Conservation (phyloP, 1,284 basidiomycete species). For the Mycosarcoma maydis region DNA sequence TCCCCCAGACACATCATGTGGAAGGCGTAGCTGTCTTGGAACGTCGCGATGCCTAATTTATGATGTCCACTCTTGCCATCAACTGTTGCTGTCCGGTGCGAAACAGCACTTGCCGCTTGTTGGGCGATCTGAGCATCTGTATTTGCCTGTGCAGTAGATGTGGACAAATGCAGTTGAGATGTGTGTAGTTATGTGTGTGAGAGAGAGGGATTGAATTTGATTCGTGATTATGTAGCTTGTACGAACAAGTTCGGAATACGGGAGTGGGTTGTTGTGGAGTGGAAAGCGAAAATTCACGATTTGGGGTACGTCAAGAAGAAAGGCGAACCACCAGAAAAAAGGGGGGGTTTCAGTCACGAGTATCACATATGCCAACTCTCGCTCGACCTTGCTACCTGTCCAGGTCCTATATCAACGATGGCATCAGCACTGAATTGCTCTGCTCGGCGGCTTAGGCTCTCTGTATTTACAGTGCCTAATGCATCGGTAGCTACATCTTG, state of each 20-base stretch:
- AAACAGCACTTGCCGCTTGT: no score
- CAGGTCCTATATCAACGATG: neutral
- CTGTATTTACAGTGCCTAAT: neutral
- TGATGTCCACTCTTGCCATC: neutral
- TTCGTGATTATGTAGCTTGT: no score
- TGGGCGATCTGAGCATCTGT: no score
- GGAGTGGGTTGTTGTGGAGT: slow-evolving; percentile 9
- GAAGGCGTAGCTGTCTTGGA: slow-evolving; percentile 63
- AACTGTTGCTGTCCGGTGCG: neutral
- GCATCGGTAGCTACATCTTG: neutral
- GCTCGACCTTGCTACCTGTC: neutral
- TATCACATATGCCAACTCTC: no score
- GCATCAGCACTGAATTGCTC: slow-evolving; percentile 16
- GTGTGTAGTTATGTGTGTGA: neutral
- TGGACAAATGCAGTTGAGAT: no score
- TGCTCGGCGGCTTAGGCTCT: neutral
- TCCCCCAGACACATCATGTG: slow-evolving; percentile 66
- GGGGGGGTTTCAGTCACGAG: no score
- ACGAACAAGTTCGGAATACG: slow-evolving; percentile 10
- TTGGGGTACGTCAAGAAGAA: no score
- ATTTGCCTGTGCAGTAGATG: no score
- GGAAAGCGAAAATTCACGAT: neutral
- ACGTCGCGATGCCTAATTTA: slow-evolving; percentile 15
- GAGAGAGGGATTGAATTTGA: no score
- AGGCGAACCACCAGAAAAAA: slow-evolving; percentile 1